Evolutionary conservation across 306 rosid genomes (phyloP).

Genomic region (Trifolium subterraneum): DNA sequence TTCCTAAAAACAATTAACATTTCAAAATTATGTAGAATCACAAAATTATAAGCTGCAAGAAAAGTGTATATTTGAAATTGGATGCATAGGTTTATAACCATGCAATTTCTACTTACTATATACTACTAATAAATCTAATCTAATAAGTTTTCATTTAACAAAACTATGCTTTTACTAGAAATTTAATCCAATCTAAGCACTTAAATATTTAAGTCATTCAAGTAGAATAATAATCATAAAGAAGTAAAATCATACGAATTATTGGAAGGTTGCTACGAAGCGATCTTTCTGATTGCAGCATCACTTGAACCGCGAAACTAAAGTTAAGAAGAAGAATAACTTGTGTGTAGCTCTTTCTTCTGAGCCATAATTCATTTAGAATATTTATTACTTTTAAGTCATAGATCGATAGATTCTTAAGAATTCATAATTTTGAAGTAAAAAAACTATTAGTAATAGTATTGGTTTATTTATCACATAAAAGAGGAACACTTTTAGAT

Average conservation of each 20-base stretch:
- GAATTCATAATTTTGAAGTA: not conserved
- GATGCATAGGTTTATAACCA: not conserved
- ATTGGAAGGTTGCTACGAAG: constrained; percentile 48
- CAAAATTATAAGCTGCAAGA: constrained; percentile 8
- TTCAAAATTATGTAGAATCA: not conserved
- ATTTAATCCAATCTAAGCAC: not conserved
- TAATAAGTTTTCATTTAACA: no score
- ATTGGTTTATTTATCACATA: not conserved
- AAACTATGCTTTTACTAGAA: not conserved
- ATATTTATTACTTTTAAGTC: constrained; percentile 5
- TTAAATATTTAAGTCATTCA: not conserved
- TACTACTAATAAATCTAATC: not conserved
- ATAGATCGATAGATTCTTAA: not conserved
- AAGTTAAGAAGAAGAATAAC: constrained; percentile 8
- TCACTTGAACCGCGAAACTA: constrained; percentile 33
- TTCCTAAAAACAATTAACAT: constrained; percentile 52
- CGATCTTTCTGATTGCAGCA: constrained; percentile 44
- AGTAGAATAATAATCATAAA: not conserved
- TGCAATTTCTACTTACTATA: not conserved
- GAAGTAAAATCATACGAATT: constrained; percentile 50
- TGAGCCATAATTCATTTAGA: not conserved
- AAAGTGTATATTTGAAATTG: constrained; percentile 1
- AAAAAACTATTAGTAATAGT: not conserved
- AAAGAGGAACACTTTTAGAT: not conserved
- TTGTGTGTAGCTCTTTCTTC: not conserved